Base-by-base conservation (phyloP, 257 asterid species). In the Ilex aquifolium region DNA sequence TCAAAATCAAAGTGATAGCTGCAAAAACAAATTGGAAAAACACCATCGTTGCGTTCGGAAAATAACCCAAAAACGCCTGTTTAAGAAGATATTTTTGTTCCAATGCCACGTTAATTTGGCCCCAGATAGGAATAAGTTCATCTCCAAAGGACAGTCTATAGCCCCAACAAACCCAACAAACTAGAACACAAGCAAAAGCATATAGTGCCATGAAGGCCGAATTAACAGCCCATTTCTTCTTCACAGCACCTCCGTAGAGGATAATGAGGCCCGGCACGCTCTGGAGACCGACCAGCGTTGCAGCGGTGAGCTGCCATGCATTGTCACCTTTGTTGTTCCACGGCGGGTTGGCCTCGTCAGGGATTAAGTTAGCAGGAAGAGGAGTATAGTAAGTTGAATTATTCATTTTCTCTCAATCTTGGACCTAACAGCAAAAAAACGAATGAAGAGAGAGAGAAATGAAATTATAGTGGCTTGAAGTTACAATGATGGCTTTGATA, bases 141-240 rank as follows among this genome's bases (percentile, higher is more conserved):
- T 81, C 72, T 3, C 94, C 94, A 58, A 85, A 85, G 0, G 94
- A 80, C 27, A 83, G 73, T 14, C 77, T 70, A 52, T 66, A 85
- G 7, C 85, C 90, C 94, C 94, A 85, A 14, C 94, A 71, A 13
- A 85, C 94, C 90, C 90, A 85, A 57, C 94, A 85, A 0, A 85
- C 60, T 0, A 85, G 65, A 2, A 85, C 95, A 16, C 77, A 75
- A 2, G 95, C 95, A 32, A 85, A 85, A 3, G 95, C 90, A 10
- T 85, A 85, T 31, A 85, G 40, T 1, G 81, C 95, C 95, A 85
- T 85, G 77, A 85, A 85, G 29, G 95, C 95, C 9, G 95, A 85
- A 31, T 85, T 85, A 7, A 85, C 92, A 0, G 85, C 92, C 92
- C 92, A 82, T 69, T 85, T 85, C 74, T 85, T 85, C 67, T 85